Percentiles rank a stretch among this genome's conserved stretches.
phyloP scores from a whole-genome alignment of 495 filamentous ascomycete species.

The Penicillium cataractarum region DNA sequence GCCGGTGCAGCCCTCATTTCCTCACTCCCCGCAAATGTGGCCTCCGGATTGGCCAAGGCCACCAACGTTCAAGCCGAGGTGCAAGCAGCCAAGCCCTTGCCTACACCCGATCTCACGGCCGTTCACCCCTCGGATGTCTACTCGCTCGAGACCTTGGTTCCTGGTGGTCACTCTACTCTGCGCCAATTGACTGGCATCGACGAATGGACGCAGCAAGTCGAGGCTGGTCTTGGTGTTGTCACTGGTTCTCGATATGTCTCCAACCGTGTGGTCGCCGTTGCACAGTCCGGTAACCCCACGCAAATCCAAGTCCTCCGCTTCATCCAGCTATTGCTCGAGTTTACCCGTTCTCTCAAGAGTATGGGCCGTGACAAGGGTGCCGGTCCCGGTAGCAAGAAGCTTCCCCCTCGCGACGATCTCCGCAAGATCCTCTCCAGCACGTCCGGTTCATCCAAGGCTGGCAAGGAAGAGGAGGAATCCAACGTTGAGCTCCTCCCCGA shows the following conservation, averaged over 20 bases:
- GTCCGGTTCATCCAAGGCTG: slow-evolving; percentile 22
- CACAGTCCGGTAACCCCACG: slow-evolving; percentile 56
- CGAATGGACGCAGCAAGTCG: slow-evolving; percentile 74
- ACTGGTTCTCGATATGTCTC: slow-evolving; percentile 70
- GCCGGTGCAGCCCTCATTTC: slow-evolving; percentile 65
- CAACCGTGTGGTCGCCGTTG: slow-evolving; percentile 59
- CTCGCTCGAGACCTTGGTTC: slow-evolving; percentile 66
- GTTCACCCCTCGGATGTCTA: slow-evolving; percentile 82
- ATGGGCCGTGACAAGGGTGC: slow-evolving; percentile 29
- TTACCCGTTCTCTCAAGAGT: slow-evolving; percentile 54
- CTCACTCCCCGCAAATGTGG: slow-evolving; percentile 57
- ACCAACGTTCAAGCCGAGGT: slow-evolving; percentile 65
- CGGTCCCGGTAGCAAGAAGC: slow-evolving; percentile 42
- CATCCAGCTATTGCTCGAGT: slow-evolving; percentile 65
- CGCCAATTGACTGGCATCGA: slow-evolving; percentile 63
- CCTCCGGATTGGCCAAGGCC: slow-evolving; percentile 65
- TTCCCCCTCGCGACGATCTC: slow-evolving; percentile 47
- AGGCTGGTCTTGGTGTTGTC: slow-evolving; percentile 55
- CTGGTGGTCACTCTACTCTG: slow-evolving; percentile 49
- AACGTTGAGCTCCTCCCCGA: slow-evolving; percentile 50
- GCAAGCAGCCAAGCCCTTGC: slow-evolving; percentile 76
- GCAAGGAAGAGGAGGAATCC: slow-evolving; percentile 13
- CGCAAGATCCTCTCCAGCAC: slow-evolving; percentile 45
- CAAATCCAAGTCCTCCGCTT: slow-evolving; percentile 61
- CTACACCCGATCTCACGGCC: slow-evolving; percentile 72